These are phyloP conservation scores for Cardamine resedifolia DNA, from an alignment of 345 rosid species.

Conservation along the genomic window DNA sequence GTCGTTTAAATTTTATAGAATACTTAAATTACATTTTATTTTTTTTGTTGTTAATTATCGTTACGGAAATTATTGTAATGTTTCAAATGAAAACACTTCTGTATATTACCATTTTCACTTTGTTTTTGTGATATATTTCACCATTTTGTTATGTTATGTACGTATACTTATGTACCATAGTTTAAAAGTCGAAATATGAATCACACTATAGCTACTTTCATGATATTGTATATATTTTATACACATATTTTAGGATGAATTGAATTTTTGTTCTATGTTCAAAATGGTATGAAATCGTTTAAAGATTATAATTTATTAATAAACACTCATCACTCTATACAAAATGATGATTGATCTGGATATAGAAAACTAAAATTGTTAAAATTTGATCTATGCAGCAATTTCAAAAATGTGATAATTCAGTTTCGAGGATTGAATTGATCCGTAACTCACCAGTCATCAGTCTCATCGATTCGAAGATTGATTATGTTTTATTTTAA, in stretches of 20 bases:
- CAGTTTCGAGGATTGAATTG: neutral
- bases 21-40: neutral
- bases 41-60: neutral
- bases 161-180: neutral
- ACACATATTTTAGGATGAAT: neutral
- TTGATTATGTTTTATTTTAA: neutral
- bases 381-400: neutral
- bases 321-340: too few relatives aligned
- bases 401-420: neutral
- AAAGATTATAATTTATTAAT: too few relatives aligned
- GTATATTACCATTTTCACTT: slow-evolving; percentile 8
- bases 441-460: neutral
- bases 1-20: slow-evolving; percentile 32
- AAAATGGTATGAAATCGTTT: neutral
- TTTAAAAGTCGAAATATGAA: neutral
- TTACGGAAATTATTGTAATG: slow-evolving; percentile 17
- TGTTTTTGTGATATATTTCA: neutral
- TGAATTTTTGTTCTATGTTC: neutral
- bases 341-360: neutral
- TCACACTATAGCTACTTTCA: neutral
- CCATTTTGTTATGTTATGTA: slow-evolving; percentile 8
- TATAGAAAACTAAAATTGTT: neutral
- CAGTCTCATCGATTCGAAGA: neutral
- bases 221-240: neutral
- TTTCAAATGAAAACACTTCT: neutral